A percentile compares a stretch with the other conserved stretches of the same genome.
Conservation (phyloP, 306 rosid species). For the Ochetophila trinervis region DNA sequence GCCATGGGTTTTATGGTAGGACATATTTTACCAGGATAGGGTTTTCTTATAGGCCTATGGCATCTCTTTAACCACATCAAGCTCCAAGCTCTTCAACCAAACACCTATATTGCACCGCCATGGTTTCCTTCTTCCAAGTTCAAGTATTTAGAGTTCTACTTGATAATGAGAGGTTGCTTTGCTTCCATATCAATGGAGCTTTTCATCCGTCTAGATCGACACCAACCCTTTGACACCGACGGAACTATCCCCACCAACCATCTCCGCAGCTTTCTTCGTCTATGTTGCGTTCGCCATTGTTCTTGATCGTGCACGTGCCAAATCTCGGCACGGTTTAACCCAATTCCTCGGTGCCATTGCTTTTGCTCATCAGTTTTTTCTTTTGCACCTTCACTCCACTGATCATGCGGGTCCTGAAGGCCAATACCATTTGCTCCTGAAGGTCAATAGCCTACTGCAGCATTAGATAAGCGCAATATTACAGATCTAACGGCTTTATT, state of each 20-base stretch:
- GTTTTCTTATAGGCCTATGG: constrained; percentile 58
- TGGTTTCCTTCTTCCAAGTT: constrained; percentile 19
- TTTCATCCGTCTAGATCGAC: constrained; percentile 59
- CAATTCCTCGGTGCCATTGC: constrained; percentile 58
- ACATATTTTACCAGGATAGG: constrained; percentile 64
- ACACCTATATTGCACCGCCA: constrained; percentile 22
- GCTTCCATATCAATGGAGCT: constrained; percentile 78
- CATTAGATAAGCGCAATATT: too few relatives aligned
- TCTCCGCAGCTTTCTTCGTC: constrained; percentile 69
- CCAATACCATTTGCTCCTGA: constrained; percentile 68
- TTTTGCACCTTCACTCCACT: constrained; percentile 70
- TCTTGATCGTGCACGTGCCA: constrained; percentile 36
- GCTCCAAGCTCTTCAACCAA: constrained; percentile 42
- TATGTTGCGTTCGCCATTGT: constrained; percentile 47
- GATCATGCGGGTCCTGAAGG: constrained; percentile 86
- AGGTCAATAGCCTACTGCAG: too few relatives aligned
- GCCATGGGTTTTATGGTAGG: constrained; percentile 30
- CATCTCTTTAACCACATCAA: constrained; percentile 64
- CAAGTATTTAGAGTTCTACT: constrained; percentile 53
- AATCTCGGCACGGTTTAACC: constrained; percentile 30
- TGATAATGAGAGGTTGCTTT: constrained; percentile 43
- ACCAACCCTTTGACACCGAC: constrained; percentile 68
- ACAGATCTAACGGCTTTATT: too few relatives aligned
- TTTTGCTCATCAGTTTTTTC: constrained; percentile 66
- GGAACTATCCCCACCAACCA: constrained; percentile 81